Evolutionary conservation across 768 basidiomycete species (phyloP), one percentile per base, ranked within the genome.

Genomic region (Pleurotus platypus): DNA sequence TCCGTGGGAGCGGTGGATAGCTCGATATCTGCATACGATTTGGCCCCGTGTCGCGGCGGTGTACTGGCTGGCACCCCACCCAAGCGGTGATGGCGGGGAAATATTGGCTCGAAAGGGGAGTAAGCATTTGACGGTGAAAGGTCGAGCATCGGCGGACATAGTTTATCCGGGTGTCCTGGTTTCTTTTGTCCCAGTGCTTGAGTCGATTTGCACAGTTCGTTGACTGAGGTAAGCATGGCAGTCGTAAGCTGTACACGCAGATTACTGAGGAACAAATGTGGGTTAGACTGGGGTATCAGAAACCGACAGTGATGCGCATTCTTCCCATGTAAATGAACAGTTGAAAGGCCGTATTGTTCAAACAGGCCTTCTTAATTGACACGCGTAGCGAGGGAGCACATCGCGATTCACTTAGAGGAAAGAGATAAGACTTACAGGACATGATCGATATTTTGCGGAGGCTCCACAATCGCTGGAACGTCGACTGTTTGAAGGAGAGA

Each of bases 21-120:
- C 60, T 39, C 77, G 57, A 48, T 24, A 11, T 73, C 67, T 13
- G 65, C 58, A 39, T 68, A 49, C 5, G 62, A 49, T 38, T 46
- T 42, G 38, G 57, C 64, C 55, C 46, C 67, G 59, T 24, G 30
- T 8, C 59, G 58, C 26, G 56, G 46, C 38, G 45, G 49, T 42
- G 50, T 48, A 18, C 40, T 54, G 30, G 53, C 42, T 38, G 59
- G 58, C 20, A 57, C 47, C 39, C 61, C 40, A 46, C 54, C 66
- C 66, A 46, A 62, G 60, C 43, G 61, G 46, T 62, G 64, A 20
- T 62, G 57, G 30, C 71, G 71, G n/a, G 84, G 70, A 58, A 86
- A 82, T 4, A 85, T 64, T 0, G 78, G 66, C 39, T 18, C 39
- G 24, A 54, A 54, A 11, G 51, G 51, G 42, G 51, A 42, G 42